Base-by-base conservation (phyloP, 192 early-diverging fungal species). In the Backusella tuberculispora region DNA sequence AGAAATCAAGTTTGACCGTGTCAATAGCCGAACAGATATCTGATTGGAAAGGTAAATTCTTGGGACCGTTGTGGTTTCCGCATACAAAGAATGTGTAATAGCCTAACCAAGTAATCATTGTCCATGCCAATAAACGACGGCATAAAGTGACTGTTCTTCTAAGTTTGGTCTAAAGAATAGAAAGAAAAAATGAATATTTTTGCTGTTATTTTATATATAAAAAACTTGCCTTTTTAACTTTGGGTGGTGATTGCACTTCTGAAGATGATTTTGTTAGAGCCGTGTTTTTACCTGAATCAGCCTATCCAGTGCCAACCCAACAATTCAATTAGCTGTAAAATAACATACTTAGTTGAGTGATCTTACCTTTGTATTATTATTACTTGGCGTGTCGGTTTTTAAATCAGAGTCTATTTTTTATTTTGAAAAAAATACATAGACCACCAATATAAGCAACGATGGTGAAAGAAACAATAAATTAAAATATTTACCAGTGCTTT, bases 11-110 rank as follows among this genome's bases (percentile, higher is more conserved):
- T 26, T 26, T 60, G 21, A 19, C 53, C 53, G 53, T 26, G 3
- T 60, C 53, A 26, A 60, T 60, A 60, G 53, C 19, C 53, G 53
- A 60, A 26, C 53, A 60, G 21, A 60, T 60, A 24, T 60, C 53
- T 9, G 53, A 24, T 60, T 60, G 53, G 53, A 60, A 24, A 12
- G 53, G 53, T 4, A 60, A 24, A 24, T 60, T 12, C 4, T 60
- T 60, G 21, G 53, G 53, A 26, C 53, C 53, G 53, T 60, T 19
- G 24, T 19, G 53, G 19, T 60, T 60, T 26, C 53, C 53, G 21
- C 53, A 60, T 10, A 60, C 53, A 5, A 60, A 60, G 9, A 60
- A 13, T 12, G 21, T 12, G 10, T 60, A 60, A 24, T 60, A 60
- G 21, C 53, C 53, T 26, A 60, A 26, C 19, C 53, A 60, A n/a